These are phyloP conservation scores for Apiosordaria backusii DNA, from an alignment of 495 filamentous ascomycete genomes.

Conservation along the genomic window DNA sequence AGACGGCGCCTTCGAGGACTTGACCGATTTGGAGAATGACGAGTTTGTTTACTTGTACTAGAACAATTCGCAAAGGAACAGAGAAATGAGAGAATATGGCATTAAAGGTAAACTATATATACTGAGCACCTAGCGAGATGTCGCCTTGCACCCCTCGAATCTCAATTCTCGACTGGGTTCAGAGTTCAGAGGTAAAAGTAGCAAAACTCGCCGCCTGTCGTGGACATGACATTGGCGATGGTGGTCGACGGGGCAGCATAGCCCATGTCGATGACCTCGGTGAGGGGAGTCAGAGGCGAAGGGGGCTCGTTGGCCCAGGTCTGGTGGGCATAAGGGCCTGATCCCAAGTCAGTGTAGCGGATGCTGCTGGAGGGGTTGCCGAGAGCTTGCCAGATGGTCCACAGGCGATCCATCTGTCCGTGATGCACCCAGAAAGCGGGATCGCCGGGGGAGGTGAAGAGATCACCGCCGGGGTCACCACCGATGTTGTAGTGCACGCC, in stretches of 20 bases:
- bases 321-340: slow-evolving; percentile 42
- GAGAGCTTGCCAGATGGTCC: slow-evolving; percentile 55
- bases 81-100: neutral
- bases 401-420: slow-evolving; percentile 60
- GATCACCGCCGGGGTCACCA: slow-evolving; percentile 56
- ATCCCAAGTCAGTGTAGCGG: slow-evolving; percentile 35
- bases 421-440: slow-evolving; percentile 69
- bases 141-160: no score
- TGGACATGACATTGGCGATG: slow-evolving; percentile 43
- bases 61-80: neutral
- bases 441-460: slow-evolving; percentile 59
- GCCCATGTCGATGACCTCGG: slow-evolving; percentile 40
- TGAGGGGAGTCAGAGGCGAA: slow-evolving; percentile 30
- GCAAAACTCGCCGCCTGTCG: slow-evolving; percentile 39
- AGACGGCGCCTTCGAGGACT: slow-evolving; percentile 47
- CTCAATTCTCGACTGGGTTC: no score
- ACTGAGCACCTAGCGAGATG: no score
- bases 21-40: slow-evolving; percentile 63
- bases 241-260: slow-evolving; percentile 35
- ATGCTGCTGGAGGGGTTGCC: slow-evolving; percentile 13
- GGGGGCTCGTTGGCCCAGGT: slow-evolving; percentile 54
- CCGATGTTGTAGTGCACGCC: slow-evolving; percentile 62
- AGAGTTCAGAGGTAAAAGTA: slow-evolving; percentile 48
- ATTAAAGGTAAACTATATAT: neutral
- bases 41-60: slow-evolving; percentile 67